phyloP scores from a whole-genome alignment of 768 basidiomycete species.

The Dacryopinax spathularia region DNA sequence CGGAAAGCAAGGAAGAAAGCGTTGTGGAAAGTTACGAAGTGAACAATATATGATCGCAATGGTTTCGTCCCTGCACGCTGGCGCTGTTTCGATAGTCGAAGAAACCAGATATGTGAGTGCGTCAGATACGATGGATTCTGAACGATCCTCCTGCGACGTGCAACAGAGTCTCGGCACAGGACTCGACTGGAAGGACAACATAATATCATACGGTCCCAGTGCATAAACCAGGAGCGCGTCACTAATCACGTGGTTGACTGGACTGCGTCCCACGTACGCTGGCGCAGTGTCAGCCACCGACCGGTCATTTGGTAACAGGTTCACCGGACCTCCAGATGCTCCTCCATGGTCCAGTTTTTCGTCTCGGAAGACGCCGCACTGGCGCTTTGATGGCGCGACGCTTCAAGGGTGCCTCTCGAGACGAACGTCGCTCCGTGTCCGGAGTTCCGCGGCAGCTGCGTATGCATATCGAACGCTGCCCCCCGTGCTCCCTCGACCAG shows the following conservation, averaged over 20 bases:
- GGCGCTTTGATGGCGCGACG: neutral
- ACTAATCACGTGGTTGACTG: neutral
- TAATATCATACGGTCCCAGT: too few relatives aligned
- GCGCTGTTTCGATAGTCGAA: too few relatives aligned
- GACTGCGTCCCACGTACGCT: neutral
- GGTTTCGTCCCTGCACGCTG: too few relatives aligned
- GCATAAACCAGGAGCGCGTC: too few relatives aligned
- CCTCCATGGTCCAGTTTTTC: neutral
- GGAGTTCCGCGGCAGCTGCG: neutral
- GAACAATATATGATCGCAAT: too few relatives aligned
- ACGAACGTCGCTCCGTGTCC: too few relatives aligned
- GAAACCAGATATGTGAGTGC: too few relatives aligned
- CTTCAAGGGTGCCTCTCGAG: neutral
- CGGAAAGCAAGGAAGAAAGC: constrained; percentile 60
- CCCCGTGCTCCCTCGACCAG: neutral
- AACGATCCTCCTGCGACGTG: too few relatives aligned
- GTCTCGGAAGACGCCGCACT: neutral
- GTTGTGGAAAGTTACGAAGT: constrained; percentile 32
- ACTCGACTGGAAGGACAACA: too few relatives aligned
- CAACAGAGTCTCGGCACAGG: too few relatives aligned
- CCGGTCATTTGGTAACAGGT: neutral
- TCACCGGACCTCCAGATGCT: neutral
- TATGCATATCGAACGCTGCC: neutral
- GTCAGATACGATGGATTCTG: too few relatives aligned
- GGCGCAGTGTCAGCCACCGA: neutral